phyloP scores from a whole-genome alignment of 495 filamentous ascomycete genomes.

The Extremus antarcticus region DNA sequence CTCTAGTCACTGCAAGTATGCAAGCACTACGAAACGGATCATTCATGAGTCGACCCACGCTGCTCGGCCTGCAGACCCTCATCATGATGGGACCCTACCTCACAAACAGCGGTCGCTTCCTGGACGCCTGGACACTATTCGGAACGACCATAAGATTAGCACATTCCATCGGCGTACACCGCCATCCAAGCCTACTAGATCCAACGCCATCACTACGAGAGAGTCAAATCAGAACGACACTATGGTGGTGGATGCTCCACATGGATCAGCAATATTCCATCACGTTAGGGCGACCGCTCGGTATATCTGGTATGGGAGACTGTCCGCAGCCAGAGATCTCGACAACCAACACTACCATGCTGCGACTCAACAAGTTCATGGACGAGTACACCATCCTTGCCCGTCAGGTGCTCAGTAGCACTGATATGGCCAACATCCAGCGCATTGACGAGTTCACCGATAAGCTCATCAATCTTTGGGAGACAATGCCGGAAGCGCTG shows the following conservation, averaged over 20 bases:
- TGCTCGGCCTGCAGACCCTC: slow-evolving; percentile 29
- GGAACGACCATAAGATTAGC: slow-evolving; percentile 30
- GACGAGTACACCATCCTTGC: slow-evolving; percentile 37
- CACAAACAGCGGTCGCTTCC: slow-evolving; percentile 32
- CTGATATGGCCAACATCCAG: slow-evolving; percentile 26
- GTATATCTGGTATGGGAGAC: slow-evolving; percentile 38
- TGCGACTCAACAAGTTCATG: slow-evolving; percentile 33
- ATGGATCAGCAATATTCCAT: slow-evolving; percentile 43
- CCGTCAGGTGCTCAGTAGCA: slow-evolving; percentile 35
- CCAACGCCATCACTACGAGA: slow-evolving; percentile 33
- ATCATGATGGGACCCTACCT: slow-evolving; percentile 32
- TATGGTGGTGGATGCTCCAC: slow-evolving; percentile 44
- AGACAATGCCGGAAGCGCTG: slow-evolving; percentile 35
- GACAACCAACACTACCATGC: slow-evolving; percentile 30
- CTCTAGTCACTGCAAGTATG: slow-evolving; percentile 31
- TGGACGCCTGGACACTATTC: slow-evolving; percentile 34
- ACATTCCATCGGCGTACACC: slow-evolving; percentile 34
- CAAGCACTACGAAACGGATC: slow-evolving; percentile 32
- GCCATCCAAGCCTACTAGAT: slow-evolving; percentile 36
- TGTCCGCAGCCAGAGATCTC: slow-evolving; percentile 35
- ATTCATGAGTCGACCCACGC: slow-evolving; percentile 29
- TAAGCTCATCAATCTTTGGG: slow-evolving; percentile 28
- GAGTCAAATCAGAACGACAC: slow-evolving; percentile 28
- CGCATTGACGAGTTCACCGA: slow-evolving; percentile 40
- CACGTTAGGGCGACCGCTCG: slow-evolving; percentile 36